phyloP scores from a whole-genome alignment of 2,329 filamentous ascomycete species.

The Bipolaris cookei region DNA sequence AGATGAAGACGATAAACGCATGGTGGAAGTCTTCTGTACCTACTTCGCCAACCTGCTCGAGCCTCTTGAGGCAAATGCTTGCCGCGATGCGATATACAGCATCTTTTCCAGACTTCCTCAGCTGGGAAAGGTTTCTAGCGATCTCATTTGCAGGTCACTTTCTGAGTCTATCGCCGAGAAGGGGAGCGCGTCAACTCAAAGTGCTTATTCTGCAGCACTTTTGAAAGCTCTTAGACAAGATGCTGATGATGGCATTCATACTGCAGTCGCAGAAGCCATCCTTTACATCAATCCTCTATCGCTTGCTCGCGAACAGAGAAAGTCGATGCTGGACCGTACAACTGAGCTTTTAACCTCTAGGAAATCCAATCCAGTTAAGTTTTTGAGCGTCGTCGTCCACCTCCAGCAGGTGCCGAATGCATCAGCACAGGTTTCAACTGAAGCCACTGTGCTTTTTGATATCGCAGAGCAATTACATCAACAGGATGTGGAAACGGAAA shows the following conservation, averaged over 20 bases:
- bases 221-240: constrained; percentile 20
- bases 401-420: constrained; percentile 47
- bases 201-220: constrained; percentile 30
- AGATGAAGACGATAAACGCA: constrained; percentile 20
- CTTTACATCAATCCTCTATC: constrained; percentile 33
- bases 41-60: constrained; percentile 36
- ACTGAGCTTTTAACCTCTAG: constrained; percentile 23
- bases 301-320: constrained; percentile 41
- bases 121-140: constrained; percentile 11
- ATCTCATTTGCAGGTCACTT: constrained; percentile 25
- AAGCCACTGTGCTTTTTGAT: constrained; percentile 35
- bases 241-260: constrained; percentile 10
- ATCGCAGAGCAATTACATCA: constrained; percentile 36
- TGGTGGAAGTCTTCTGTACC: constrained; percentile 37
- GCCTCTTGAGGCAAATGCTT: constrained; percentile 22
- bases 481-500: constrained; percentile 16
- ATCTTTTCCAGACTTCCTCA: constrained; percentile 28
- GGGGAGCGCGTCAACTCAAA: constrained; percentile 25
- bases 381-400: constrained; percentile 38
- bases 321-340: constrained; percentile 40
- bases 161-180: constrained; percentile 32
- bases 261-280: constrained; percentile 26
- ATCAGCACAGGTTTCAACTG: constrained; percentile 41
- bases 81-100: constrained; percentile 23
- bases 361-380: constrained; percentile 9